Percentiles rank a stretch among this genome's conserved stretches.
phyloP scores from a whole-genome alignment of 192 early-diverging fungal genomes.

The Backusella westeae region DNA sequence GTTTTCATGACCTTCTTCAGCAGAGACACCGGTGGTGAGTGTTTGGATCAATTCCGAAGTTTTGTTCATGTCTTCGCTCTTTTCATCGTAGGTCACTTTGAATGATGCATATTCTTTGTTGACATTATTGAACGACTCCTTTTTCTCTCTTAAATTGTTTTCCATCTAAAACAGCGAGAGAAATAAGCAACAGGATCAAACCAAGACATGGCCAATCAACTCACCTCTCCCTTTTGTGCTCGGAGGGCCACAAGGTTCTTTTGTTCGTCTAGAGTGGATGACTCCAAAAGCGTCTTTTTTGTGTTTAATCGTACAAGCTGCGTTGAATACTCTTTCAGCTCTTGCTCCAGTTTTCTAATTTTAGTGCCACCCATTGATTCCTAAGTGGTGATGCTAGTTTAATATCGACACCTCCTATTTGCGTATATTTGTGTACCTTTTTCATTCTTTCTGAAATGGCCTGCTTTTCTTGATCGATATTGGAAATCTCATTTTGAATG shows the following conservation, averaged over 20 bases:
- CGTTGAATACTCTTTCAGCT: constrained; percentile 74
- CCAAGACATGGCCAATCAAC: neutral
- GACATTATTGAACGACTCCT: constrained; percentile 30
- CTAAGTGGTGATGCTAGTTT: constrained; percentile 22
- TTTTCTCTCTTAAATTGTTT: constrained; percentile 41
- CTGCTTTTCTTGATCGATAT: constrained; percentile 62
- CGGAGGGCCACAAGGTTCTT: constrained; percentile 37
- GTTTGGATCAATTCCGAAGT: constrained; percentile 88
- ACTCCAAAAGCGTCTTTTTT: constrained; percentile 78
- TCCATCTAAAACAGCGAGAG: constrained; percentile 38
- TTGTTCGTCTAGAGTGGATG: constrained; percentile 76
- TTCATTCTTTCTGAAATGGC: constrained; percentile 43
- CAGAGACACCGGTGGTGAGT: constrained; percentile 88
- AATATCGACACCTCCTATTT: neutral
- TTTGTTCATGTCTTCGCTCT: constrained; percentile 55
- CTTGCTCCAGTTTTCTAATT: constrained; percentile 68
- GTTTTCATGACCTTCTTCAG: constrained; percentile 89
- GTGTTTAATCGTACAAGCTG: constrained; percentile 82
- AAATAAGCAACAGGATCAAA: neutral
- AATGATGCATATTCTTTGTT: constrained; percentile 48
- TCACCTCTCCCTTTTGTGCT: constrained; percentile 46
- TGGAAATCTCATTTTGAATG: constrained; percentile 60
- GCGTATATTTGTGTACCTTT: constrained; percentile 4
- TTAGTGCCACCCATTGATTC: constrained; percentile 61
- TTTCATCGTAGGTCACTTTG: constrained; percentile 51